Conservation (phyloP, 148 eudicot species). For the Rhododendron williamsianum region DNA sequence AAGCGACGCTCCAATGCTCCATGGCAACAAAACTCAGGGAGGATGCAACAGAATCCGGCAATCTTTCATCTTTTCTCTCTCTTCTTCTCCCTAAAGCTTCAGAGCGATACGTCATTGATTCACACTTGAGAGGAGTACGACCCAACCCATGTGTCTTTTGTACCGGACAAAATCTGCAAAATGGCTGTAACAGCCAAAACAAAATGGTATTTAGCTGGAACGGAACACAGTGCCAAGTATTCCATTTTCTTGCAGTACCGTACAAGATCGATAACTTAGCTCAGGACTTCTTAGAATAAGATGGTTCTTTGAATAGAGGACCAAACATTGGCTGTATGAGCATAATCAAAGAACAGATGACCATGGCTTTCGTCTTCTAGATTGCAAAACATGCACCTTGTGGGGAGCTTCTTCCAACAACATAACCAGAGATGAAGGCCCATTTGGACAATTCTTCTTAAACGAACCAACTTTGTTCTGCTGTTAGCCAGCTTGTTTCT, state of each 20-base stretch:
- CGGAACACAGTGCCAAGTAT: not conserved
- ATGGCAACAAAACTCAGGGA: not conserved
- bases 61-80: not conserved
- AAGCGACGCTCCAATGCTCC: not conserved
- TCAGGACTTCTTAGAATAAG: not conserved
- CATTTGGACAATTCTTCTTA: not conserved
- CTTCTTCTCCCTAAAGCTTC: not conserved
- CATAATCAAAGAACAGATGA: not conserved
- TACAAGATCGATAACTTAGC: not conserved
- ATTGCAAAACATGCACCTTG: not conserved
- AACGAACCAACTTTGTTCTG: not conserved
- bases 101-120: not conserved
- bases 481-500: not conserved
- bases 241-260: not conserved
- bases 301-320: not conserved
- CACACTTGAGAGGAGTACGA: not conserved
- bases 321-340: not conserved
- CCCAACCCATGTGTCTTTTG: not conserved
- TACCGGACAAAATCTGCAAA: not conserved
- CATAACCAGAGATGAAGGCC: not conserved
- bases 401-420: not conserved
- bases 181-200: not conserved
- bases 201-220: not conserved
- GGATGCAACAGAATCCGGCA: not conserved
- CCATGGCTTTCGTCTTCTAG: not conserved